Conservation (phyloP, 371 early-diverging fungal species). For the Mucor irregularis region DNA sequence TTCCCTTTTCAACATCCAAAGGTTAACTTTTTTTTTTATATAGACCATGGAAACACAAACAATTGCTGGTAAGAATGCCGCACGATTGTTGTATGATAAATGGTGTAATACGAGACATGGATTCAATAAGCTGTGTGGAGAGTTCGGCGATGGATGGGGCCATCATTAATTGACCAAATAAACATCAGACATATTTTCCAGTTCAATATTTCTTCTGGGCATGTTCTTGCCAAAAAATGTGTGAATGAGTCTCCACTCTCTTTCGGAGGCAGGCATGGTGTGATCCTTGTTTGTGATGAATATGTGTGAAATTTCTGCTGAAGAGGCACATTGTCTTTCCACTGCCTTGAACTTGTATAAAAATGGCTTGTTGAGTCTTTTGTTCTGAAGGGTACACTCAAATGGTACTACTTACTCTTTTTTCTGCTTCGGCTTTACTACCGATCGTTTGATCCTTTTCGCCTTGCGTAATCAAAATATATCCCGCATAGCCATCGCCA, state of each 20-base stretch:
- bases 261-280: conserved; percentile 52
- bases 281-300: conserved; percentile 51
- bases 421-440: conserved; percentile 37
- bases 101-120: conserved; percentile 33
- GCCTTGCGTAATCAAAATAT: conserved; percentile 56
- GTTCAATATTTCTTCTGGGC: conserved; percentile 41
- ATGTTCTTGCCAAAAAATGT: conserved; percentile 55
- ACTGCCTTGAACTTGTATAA: conserved; percentile 32
- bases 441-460: conserved; percentile 50
- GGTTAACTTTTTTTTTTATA: background rate
- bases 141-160: conserved; percentile 52
- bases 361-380: background rate
- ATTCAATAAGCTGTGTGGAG: conserved; percentile 10
- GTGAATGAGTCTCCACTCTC: conserved; percentile 57
- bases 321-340: conserved; percentile 32
- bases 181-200: conserved; percentile 57
- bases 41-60: conserved; percentile 75
- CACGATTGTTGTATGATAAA: conserved; percentile 47
- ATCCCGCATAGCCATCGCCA: conserved; percentile 40
- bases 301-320: conserved; percentile 33
- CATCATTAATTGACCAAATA: conserved; percentile 42
- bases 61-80: conserved; percentile 57
- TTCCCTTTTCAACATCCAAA: background rate
- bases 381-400: background rate
- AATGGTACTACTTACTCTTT: conserved; percentile 28